Evolutionary conservation across 2,329 filamentous ascomycete genomes (phyloP).

Genomic region (Diaporthe citri): DNA sequence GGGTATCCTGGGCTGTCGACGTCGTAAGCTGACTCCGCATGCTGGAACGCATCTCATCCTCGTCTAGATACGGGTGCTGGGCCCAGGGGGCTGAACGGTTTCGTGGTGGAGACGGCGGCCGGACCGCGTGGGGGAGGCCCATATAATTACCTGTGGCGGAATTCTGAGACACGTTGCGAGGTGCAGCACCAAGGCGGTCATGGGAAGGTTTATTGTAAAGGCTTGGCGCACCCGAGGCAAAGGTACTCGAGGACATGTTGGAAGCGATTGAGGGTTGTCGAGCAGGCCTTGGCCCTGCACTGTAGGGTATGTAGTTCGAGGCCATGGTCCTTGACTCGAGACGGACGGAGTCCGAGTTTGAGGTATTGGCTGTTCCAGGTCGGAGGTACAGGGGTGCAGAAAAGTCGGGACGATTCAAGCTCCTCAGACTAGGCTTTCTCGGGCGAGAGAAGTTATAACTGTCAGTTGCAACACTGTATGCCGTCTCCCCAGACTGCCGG

Average conservation of each 20-base stretch:
- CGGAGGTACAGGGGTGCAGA: slow-evolving; percentile 33
- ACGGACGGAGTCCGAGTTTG: slow-evolving; percentile 37
- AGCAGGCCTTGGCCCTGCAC: slow-evolving; percentile 29
- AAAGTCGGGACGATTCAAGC: slow-evolving; percentile 41
- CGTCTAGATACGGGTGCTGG: slow-evolving; percentile 59
- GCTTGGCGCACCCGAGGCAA: slow-evolving; percentile 32
- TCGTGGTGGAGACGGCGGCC: slow-evolving; percentile 37
- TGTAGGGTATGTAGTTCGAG: slow-evolving; percentile 25
- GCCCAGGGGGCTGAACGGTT: slow-evolving; percentile 38
- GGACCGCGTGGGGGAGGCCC: slow-evolving; percentile 39
- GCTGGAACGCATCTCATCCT: slow-evolving; percentile 67
- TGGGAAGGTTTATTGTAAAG: slow-evolving; percentile 37
- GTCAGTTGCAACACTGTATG: slow-evolving; percentile 53
- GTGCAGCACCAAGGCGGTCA: slow-evolving; percentile 34
- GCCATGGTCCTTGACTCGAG: slow-evolving; percentile 34
- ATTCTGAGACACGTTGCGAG: slow-evolving; percentile 40
- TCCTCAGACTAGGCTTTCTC: slow-evolving; percentile 64
- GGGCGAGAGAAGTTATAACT: slow-evolving; percentile 71
- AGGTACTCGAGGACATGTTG: slow-evolving; percentile 38
- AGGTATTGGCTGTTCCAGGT: slow-evolving; percentile 36
- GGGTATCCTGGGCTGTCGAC: slow-evolving; percentile 69
- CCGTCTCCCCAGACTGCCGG: slow-evolving; percentile 43
- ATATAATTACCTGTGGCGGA: slow-evolving; percentile 38
- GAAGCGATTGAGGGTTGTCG: slow-evolving; percentile 36
- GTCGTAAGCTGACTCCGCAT: slow-evolving; percentile 68